phyloP scores from a whole-genome alignment of 495 filamentous ascomycete genomes.

The Niebla homalea region DNA sequence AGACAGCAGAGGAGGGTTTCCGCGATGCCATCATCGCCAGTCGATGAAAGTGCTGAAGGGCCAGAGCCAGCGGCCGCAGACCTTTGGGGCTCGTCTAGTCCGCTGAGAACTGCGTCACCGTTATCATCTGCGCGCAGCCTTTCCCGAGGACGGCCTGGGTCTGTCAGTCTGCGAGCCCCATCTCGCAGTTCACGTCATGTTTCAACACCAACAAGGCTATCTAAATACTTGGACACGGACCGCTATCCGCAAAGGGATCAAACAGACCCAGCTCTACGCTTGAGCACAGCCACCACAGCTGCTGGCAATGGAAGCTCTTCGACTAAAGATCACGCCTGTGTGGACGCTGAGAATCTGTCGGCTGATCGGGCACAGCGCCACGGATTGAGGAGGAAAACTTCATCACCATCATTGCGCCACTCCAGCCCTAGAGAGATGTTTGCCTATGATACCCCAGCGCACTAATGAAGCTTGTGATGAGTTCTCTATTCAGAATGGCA shows the following conservation, averaged over 20 bases:
- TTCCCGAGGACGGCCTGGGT: slow-evolving; percentile 2
- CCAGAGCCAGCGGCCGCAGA: not conserved
- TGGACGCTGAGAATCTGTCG: not conserved
- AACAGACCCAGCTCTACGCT: not conserved
- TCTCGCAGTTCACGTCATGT: not conserved
- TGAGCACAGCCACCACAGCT: slow-evolving; percentile 4
- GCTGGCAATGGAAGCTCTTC: not conserved
- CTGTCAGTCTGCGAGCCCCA: not conserved
- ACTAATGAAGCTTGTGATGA: not conserved
- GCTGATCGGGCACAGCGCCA: not conserved
- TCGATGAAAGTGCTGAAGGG: no score
- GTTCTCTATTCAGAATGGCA: no score
- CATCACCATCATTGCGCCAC: not conserved
- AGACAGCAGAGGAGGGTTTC: no score
- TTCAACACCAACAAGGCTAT: slow-evolving; percentile 2
- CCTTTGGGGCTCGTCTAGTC: slow-evolving; percentile 2
- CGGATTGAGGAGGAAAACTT: not conserved
- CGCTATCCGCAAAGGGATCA: not conserved
- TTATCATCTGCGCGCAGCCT: not conserved
- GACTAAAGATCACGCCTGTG: not conserved
- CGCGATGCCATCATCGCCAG: no score
- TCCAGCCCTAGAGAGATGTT: not conserved
- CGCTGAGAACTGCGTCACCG: not conserved
- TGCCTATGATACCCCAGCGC: not conserved
- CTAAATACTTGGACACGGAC: not conserved